Conservation (phyloP, 441 rosid species). For the Eutrema salsugineum region DNA sequence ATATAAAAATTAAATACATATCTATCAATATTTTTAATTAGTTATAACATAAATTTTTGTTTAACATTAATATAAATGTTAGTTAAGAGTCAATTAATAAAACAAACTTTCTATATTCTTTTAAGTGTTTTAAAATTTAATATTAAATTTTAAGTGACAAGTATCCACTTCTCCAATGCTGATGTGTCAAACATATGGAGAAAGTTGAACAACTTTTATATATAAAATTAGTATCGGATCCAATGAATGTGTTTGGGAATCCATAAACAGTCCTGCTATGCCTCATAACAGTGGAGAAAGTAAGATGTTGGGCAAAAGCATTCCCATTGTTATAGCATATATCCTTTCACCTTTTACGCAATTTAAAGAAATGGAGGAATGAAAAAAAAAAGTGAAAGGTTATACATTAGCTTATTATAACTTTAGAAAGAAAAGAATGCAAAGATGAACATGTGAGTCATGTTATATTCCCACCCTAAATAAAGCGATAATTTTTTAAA, state of each 20-base stretch:
- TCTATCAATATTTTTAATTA: too few species aligned
- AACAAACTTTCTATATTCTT: too few species aligned
- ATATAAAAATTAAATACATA: too few species aligned
- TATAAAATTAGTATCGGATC: slow-evolving; percentile 15
- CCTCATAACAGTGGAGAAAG: slow-evolving; percentile 35
- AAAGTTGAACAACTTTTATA: too few species aligned
- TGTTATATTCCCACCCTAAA: slow-evolving; percentile 30
- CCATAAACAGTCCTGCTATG: slow-evolving; percentile 28
- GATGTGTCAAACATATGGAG: too few species aligned
- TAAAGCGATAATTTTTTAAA: slow-evolving; percentile 1
- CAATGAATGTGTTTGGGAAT: slow-evolving; percentile 40
- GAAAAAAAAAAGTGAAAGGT: slow-evolving; percentile 16
- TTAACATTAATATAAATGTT: too few species aligned
- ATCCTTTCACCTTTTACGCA: slow-evolving; percentile 23
- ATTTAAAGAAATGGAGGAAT: slow-evolving; percentile 11
- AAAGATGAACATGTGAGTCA: slow-evolving; percentile 30
- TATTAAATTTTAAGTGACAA: too few species aligned
- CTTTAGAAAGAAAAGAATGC: slow-evolving; percentile 12
- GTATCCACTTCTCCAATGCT: too few species aligned
- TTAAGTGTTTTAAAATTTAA: too few species aligned
- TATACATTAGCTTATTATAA: slow-evolving; percentile 24
- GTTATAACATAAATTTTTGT: too few species aligned
- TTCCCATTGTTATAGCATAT: slow-evolving; percentile 29
- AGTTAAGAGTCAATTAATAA: too few species aligned
- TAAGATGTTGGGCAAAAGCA: slow-evolving; percentile 31